Conservation (phyloP, 2,329 filamentous ascomycete species). For the Penicillium sp. region DNA sequence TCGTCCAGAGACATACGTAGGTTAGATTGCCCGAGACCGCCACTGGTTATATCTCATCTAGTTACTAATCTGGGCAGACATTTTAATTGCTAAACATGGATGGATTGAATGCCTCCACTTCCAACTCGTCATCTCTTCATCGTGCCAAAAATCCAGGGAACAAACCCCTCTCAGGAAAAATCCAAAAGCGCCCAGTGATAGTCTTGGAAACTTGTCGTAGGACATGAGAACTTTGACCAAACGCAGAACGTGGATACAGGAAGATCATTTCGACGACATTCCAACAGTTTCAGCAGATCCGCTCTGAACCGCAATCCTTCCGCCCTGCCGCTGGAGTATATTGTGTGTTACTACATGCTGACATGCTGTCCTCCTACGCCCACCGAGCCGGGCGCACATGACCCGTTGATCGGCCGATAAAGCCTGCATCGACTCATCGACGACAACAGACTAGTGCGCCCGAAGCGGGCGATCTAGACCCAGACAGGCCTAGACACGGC, state of each 20-base stretch:
- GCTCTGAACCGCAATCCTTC: background rate
- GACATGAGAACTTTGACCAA: background rate
- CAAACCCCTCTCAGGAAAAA: too few species aligned
- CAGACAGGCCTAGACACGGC: background rate
- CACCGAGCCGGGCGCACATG: conserved; percentile 4
- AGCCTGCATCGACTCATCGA: background rate
- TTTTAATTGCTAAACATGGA: too few species aligned
- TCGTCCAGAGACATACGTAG: too few species aligned
- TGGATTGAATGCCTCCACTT: too few species aligned
- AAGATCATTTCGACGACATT: background rate
- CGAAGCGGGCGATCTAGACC: conserved; percentile 6
- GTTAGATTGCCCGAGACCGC: too few species aligned
- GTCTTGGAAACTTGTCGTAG: background rate
- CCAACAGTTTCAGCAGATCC: background rate
- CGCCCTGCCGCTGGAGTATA: background rate
- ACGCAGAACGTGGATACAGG: background rate
- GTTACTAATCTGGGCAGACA: too few species aligned
- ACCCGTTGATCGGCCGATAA: conserved; percentile 13
- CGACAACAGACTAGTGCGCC: background rate
- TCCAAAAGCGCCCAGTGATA: background rate
- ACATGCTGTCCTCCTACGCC: background rate
- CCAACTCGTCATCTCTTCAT: too few species aligned
- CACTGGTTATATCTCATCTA: too few species aligned
- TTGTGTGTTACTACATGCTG: background rate
- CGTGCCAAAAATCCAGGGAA: too few species aligned